Evolutionary conservation across 1,284 basidiomycete genomes (phyloP).

Genomic region (Flammula alnicola): DNA sequence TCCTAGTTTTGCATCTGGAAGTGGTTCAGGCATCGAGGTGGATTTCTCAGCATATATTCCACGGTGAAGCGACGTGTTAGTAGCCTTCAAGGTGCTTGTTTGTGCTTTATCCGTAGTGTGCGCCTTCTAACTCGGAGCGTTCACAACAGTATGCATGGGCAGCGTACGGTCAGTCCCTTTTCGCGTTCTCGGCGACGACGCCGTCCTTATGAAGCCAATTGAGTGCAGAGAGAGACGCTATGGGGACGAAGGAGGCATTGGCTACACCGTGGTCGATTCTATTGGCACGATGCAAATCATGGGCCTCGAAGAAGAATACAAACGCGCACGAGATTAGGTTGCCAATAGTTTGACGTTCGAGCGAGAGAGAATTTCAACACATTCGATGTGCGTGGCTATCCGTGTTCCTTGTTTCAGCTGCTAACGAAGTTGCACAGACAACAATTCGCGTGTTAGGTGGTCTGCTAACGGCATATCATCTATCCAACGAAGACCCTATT

Average conservation of each 20-base stretch:
- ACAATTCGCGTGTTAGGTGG: conserved; percentile 50
- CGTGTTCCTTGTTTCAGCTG: background rate
- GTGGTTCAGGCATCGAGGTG: conserved; percentile 1
- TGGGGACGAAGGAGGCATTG: conserved; percentile 81
- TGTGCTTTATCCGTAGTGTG: background rate
- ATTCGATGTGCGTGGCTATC: conserved; percentile 72
- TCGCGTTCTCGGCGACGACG: background rate
- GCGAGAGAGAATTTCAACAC: conserved; percentile 82
- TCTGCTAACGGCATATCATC: conserved; percentile 82
- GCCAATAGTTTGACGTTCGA: conserved; percentile 73
- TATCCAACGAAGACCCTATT: conserved; percentile 66
- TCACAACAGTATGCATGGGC: conserved; percentile 88
- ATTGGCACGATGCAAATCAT: conserved; percentile 89
- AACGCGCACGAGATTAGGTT: conserved; percentile 81
- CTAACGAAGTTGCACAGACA: conserved; percentile 32
- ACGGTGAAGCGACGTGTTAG: conserved; percentile 72
- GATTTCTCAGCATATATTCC: conserved; percentile 24
- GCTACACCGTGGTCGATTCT: conserved; percentile 81
- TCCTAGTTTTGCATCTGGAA: conserved; percentile 6
- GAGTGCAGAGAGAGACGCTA: conserved; percentile 76
- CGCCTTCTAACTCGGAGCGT: background rate
- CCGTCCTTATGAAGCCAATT: conserved; percentile 1
- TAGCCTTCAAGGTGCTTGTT: conserved; percentile 75
- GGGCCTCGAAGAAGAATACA: conserved; percentile 81
- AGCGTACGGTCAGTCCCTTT: conserved; percentile 66